Evolutionary conservation across 306 rosid species (phyloP).

Genomic region (Mimosa bimucronata): DNA sequence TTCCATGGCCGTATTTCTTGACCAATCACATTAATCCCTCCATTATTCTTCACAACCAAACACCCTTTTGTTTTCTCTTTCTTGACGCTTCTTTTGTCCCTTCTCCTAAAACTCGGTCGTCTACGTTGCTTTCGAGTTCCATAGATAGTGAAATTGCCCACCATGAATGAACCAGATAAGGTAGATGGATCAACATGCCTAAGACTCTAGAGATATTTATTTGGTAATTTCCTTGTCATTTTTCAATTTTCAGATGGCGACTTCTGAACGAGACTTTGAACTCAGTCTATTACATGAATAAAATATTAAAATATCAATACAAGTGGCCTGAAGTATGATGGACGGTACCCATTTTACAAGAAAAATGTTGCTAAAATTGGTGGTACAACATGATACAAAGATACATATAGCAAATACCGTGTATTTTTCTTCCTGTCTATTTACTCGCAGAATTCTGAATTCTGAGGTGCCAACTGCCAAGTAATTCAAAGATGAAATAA

Average conservation of each 20-base stretch:
- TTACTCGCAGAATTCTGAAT: conserved; percentile 39
- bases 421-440: conserved; percentile 37
- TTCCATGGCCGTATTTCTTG: conserved; percentile 69
- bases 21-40: conserved; percentile 42
- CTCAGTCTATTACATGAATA: background rate
- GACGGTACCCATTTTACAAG: background rate
- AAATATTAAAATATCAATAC: background rate
- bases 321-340: background rate
- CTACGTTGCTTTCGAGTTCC: conserved; percentile 38
- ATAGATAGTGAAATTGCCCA: background rate
- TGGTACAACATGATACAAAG: conserved; percentile 9
- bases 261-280: background rate
- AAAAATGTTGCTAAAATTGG: background rate
- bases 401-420: background rate
- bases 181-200: background rate
- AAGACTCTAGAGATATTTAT: background rate
- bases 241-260: background rate
- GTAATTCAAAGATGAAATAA: conserved; percentile 50
- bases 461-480: conserved; percentile 31
- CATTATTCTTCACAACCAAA: conserved; percentile 34
- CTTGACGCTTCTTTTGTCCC: conserved; percentile 15
- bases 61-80: conserved; percentile 15
- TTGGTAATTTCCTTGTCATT: background rate
- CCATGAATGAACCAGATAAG: conserved; percentile 16
- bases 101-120: conserved; percentile 4